phyloP scores from a whole-genome alignment of 306 rosid genomes.

The Begonia masoniana region DNA sequence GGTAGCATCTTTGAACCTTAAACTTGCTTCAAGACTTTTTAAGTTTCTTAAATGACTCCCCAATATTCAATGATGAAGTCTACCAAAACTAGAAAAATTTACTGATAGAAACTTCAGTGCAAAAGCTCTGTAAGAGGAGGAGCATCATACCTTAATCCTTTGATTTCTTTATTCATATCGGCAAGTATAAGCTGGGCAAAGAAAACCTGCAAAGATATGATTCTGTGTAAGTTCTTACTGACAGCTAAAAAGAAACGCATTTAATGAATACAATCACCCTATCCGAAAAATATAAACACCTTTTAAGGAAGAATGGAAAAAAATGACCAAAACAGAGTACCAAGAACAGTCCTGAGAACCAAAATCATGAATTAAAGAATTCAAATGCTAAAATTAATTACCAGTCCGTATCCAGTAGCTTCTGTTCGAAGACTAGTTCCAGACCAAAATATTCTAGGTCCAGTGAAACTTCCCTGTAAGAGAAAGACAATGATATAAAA shows the following conservation, averaged over 20 bases:
- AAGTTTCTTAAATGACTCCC: no score
- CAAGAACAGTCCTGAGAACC: no score
- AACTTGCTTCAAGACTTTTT: no score
- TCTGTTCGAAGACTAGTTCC: slow-evolving; percentile 98
- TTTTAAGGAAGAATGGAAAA: no score
- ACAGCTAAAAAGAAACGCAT: slow-evolving; percentile 4
- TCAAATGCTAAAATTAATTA: slow-evolving; percentile 23
- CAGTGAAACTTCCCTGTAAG: slow-evolving; percentile 98
- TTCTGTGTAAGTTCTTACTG: slow-evolving; percentile 10
- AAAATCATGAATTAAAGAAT: no score
- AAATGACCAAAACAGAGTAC: neutral
- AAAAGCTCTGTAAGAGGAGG: slow-evolving; percentile 1
- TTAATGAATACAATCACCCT: slow-evolving; percentile 7
- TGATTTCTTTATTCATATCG: slow-evolving; percentile 94
- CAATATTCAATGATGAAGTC: no score
- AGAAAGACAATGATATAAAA: slow-evolving; percentile 19
- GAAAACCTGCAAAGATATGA: slow-evolving; percentile 68
- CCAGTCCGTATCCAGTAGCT: slow-evolving; percentile 99
- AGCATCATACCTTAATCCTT: slow-evolving; percentile 79
- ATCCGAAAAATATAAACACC: no score
- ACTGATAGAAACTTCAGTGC: no score
- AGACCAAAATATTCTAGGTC: slow-evolving; percentile 98
- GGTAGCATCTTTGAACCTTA: no score
- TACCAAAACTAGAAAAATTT: no score
- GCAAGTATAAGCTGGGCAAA: slow-evolving; percentile 95